These are phyloP conservation scores for Baeospora myosura DNA, from an alignment of 1,284 basidiomycete genomes.

Conservation along the genomic window DNA sequence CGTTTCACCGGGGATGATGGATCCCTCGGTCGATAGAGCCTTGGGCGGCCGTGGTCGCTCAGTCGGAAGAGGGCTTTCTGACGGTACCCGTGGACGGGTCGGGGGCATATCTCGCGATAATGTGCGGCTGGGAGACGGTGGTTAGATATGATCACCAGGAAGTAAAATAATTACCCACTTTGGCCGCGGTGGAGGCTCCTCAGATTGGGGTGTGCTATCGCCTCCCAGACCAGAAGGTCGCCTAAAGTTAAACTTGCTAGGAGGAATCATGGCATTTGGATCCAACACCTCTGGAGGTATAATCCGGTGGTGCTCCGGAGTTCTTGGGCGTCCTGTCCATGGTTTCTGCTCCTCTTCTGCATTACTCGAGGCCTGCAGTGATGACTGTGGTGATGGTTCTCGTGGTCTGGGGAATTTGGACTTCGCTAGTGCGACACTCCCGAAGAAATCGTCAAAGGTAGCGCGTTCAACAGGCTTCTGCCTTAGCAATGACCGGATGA, in stretches of 20 bases:
- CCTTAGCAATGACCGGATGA: constrained; percentile 81
- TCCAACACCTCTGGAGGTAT: constrained; percentile 73
- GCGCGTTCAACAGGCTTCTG: constrained; percentile 81
- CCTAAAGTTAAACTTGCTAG: constrained; percentile 69
- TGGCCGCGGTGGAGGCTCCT: constrained; percentile 12
- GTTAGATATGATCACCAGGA: constrained; percentile 8
- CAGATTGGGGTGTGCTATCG: constrained; percentile 15
- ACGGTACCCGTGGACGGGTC: no score
- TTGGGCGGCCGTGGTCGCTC: constrained; percentile 14
- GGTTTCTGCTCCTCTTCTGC: constrained; percentile 1
- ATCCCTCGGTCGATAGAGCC: constrained; percentile 53
- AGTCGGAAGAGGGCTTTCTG: no score
- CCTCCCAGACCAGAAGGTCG: constrained; percentile 26
- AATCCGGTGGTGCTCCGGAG: constrained; percentile 58
- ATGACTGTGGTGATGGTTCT: constrained; percentile 19
- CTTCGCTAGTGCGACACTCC: constrained; percentile 72
- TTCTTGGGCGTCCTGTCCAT: constrained; percentile 26
- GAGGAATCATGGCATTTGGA: constrained; percentile 70
- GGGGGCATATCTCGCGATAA: no score
- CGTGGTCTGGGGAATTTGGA: constrained; percentile 61
- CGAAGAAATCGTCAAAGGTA: constrained; percentile 90
- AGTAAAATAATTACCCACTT: constrained; percentile 6
- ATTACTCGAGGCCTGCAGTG: not conserved
- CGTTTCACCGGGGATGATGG: constrained; percentile 71
- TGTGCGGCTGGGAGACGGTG: no score